phyloP scores from a whole-genome alignment of 345 rosid species.

The Laguncularia racemosa region DNA sequence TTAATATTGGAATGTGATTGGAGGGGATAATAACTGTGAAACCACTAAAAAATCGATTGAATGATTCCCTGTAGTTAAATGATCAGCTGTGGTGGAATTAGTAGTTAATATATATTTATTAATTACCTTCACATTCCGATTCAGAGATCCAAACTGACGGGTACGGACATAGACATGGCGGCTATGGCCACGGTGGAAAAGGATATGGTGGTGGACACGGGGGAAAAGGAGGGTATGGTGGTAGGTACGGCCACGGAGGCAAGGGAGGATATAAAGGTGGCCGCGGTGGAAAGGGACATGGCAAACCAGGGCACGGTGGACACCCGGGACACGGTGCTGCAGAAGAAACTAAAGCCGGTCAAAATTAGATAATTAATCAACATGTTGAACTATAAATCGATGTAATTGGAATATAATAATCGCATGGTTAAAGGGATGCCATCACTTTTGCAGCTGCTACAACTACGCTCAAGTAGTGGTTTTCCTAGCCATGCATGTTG shows the following conservation, averaged over 20 bases:
- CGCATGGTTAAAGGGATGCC: no score
- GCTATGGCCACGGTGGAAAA: not conserved
- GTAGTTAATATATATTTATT: not conserved
- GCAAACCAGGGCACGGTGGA: constrained; percentile 4
- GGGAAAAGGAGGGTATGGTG: not conserved
- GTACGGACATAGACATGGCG: not conserved
- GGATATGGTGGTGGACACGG: not conserved
- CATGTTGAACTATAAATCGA: no score
- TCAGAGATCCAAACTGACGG: not conserved
- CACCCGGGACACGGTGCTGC: constrained; percentile 7
- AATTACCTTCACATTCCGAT: not conserved
- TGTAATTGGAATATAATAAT: no score
- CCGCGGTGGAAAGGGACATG: not conserved
- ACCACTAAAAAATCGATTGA: no score
- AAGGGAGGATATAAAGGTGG: not conserved
- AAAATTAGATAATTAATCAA: not conserved
- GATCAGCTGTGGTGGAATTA: no score
- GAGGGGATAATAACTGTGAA: no score
- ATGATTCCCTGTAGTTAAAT: no score
- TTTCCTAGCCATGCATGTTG: no score
- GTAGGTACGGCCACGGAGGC: not conserved
- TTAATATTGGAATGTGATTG: no score
- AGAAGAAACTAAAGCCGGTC: not conserved
- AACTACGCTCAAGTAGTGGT: no score
- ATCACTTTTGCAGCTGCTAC: no score